A percentile compares a stretch with the other conserved stretches of the same genome.
phyloP scores from a whole-genome alignment of 176 grass and related monocot species.

The Hsuehochloa calcarea region DNA sequence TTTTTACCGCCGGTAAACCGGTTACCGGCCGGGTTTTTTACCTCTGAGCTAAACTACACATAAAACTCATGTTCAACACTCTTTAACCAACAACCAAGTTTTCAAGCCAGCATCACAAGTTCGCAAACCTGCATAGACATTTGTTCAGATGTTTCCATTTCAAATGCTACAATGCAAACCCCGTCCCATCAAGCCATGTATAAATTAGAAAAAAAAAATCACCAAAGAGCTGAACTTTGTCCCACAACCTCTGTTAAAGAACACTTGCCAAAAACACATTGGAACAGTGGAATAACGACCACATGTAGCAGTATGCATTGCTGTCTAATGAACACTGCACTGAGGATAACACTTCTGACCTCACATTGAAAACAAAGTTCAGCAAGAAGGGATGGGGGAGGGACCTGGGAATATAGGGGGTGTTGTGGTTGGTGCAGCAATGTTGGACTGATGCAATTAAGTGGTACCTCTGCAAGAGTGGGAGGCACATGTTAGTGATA shows the following conservation, averaged over 20 bases:
- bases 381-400: slow-evolving; percentile 6
- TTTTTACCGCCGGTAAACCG: too few relatives aligned
- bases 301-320: neutral
- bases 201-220: neutral
- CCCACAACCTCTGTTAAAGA: neutral
- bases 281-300: neutral
- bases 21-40: too few relatives aligned
- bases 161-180: slow-evolving; percentile 19
- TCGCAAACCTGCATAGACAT: neutral
- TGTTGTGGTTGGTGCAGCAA: neutral
- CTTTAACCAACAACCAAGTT: neutral
- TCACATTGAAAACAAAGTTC: neutral
- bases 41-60: neutral
- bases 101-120: slow-evolving; percentile 23
- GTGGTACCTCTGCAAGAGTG: slow-evolving; percentile 32
- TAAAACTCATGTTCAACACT: neutral
- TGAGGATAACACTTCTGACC: neutral
- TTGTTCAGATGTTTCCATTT: slow-evolving; percentile 1
- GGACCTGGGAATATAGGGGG: slow-evolving; percentile 17
- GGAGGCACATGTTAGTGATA: slow-evolving; percentile 13
- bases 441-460: slow-evolving; percentile 5
- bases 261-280: slow-evolving; percentile 9
- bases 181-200: neutral
- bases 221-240: neutral
- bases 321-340: neutral